These are phyloP conservation scores for Ophiostoma sp. DNA, from an alignment of 2,329 filamentous ascomycete species.

Conservation along the genomic window DNA sequence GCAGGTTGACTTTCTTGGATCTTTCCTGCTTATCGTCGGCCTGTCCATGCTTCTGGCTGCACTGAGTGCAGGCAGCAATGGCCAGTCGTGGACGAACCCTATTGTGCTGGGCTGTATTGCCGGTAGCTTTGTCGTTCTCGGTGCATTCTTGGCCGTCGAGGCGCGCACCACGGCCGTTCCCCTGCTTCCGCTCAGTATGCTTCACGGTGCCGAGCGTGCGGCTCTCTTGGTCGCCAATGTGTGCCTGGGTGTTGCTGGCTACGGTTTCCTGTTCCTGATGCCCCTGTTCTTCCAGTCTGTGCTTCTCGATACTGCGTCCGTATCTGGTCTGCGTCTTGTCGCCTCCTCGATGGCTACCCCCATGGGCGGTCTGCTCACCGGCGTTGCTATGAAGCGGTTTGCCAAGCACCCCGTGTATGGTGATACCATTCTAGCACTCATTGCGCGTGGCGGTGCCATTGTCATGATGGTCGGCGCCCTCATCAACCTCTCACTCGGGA, in stretches of 20 bases:
- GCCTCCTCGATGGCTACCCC: slow-evolving; percentile 58
- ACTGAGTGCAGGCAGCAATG: slow-evolving; percentile 52
- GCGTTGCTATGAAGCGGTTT: slow-evolving; percentile 52
- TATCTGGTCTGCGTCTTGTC: slow-evolving; percentile 59
- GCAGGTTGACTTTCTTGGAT: slow-evolving; percentile 54
- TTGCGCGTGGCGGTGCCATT: slow-evolving; percentile 47
- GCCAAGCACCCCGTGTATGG: slow-evolving; percentile 1
- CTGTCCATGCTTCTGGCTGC: slow-evolving; percentile 54
- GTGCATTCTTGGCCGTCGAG: slow-evolving; percentile 46
- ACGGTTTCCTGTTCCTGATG: slow-evolving; percentile 63
- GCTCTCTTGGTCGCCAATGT: slow-evolving; percentile 55
- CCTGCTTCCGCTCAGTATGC: slow-evolving; percentile 51
- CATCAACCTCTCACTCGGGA: slow-evolving; percentile 42
- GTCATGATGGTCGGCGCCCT: slow-evolving; percentile 46
- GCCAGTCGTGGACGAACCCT: slow-evolving; percentile 48
- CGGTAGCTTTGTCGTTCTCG: slow-evolving; percentile 41
- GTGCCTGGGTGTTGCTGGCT: slow-evolving; percentile 56
- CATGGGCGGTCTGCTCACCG: slow-evolving; percentile 51
- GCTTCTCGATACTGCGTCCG: slow-evolving; percentile 57
- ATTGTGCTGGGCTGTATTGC: slow-evolving; percentile 44
- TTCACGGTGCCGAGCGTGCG: slow-evolving; percentile 50
- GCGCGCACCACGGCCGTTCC: slow-evolving; percentile 46
- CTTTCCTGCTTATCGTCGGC: slow-evolving; percentile 52
- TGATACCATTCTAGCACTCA: slow-evolving; percentile 47
- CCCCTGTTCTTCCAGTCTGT: slow-evolving; percentile 67